A percentile compares a stretch with the other conserved stretches of the same genome.
Conservation (phyloP, 768 basidiomycete genomes). For the Boletus rubescentipes region DNA sequence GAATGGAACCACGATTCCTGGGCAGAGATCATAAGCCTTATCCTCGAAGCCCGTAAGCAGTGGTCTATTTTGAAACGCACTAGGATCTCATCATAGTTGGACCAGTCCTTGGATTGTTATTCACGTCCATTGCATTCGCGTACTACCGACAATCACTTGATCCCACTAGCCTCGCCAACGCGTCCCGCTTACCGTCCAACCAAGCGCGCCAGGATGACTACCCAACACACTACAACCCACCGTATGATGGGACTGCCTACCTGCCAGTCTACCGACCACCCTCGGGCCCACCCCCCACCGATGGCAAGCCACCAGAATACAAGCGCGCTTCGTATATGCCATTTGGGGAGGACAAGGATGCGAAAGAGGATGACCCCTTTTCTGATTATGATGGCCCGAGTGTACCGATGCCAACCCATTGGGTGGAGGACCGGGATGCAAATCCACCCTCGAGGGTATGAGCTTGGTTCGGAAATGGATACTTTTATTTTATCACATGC, state of each 20-base stretch:
- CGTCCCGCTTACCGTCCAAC: conserved; percentile 42
- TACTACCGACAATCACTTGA: conserved; percentile 78
- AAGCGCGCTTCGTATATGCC: conserved; percentile 35
- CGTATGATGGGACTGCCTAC: conserved; percentile 41
- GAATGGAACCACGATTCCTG: conserved; percentile 67
- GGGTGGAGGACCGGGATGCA: conserved; percentile 45
- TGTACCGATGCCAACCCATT: conserved; percentile 34
- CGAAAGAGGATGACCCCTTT: conserved; percentile 53
- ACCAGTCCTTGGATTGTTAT: conserved; percentile 56
- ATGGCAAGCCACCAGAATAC: conserved; percentile 53
- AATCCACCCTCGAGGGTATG: conserved; percentile 20
- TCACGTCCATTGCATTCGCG: conserved; percentile 63
- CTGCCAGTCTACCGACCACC: conserved; percentile 48
- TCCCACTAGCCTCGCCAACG: conserved; percentile 57
- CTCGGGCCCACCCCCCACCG: conserved; percentile 46
- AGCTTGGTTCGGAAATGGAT: background rate
- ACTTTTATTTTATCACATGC: background rate
- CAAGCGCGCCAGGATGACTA: conserved; percentile 38
- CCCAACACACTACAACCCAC: conserved; percentile 58
- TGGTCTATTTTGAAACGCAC: no score
- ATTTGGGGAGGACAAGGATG: conserved; percentile 30
- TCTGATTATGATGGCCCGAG: conserved; percentile 44
- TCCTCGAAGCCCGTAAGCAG: conserved; percentile 57
- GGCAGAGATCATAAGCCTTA: conserved; percentile 61
- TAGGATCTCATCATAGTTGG: background rate